A percentile compares a stretch with the other conserved stretches of the same genome.
These are phyloP conservation scores for Mediolabrus comicus DNA, from an alignment of 108 stramenopile species.

Conservation along the genomic window DNA sequence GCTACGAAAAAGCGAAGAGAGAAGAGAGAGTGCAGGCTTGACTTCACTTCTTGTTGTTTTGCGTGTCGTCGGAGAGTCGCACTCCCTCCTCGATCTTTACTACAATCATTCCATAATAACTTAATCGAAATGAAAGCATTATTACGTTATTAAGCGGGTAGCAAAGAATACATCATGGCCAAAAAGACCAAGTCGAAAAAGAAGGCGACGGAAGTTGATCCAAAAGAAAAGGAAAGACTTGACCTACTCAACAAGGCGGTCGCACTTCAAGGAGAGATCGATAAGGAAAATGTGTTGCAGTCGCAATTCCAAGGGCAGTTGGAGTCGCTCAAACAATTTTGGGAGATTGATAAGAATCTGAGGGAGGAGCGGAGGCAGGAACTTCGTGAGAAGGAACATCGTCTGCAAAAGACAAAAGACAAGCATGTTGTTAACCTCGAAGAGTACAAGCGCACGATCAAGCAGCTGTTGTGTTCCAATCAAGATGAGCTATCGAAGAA, in stretches of 20 bases:
- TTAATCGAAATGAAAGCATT: too few species aligned
- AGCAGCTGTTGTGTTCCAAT: slow-evolving; percentile 32
- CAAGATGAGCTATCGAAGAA: slow-evolving; percentile 27
- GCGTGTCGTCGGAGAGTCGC: too few species aligned
- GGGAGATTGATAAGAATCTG: slow-evolving; percentile 42
- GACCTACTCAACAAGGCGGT: slow-evolving; percentile 25
- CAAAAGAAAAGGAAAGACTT: slow-evolving; percentile 19
- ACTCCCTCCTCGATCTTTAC: too few species aligned
- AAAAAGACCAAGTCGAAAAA: slow-evolving; percentile 30
- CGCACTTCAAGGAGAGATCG: slow-evolving; percentile 6
- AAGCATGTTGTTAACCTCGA: slow-evolving; percentile 23
- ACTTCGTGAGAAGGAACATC: slow-evolving; percentile 39
- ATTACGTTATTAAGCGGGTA: too few species aligned
- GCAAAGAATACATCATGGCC: slow-evolving; percentile 5
- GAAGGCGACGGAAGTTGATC: slow-evolving; percentile 1
- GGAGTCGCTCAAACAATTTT: slow-evolving; percentile 24
- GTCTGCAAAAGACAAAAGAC: slow-evolving; percentile 28
- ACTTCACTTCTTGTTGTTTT: too few species aligned
- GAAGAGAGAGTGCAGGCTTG: too few species aligned
- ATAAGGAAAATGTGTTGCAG: slow-evolving; percentile 3
- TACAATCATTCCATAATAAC: too few species aligned
- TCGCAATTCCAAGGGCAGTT: slow-evolving; percentile 22
- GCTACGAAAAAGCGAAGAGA: background rate
- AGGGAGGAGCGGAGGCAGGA: slow-evolving; percentile 18
- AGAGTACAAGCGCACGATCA: slow-evolving; percentile 30